Evolutionary conservation across 306 rosid genomes (phyloP).

Genomic region (Sechiopsis laciniata): DNA sequence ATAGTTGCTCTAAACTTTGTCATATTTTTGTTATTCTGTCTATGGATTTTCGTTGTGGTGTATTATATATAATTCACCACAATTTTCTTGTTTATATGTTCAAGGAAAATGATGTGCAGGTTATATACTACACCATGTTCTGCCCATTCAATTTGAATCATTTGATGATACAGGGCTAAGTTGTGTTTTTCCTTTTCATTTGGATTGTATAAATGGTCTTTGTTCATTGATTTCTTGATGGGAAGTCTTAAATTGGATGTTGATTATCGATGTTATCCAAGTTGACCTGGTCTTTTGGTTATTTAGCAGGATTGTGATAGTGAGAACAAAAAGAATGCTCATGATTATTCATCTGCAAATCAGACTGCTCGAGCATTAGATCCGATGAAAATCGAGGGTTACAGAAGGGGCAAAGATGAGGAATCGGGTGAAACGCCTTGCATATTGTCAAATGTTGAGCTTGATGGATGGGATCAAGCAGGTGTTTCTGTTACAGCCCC

Average conservation of each 20-base stretch:
- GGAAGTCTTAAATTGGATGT: neutral
- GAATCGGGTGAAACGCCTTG: slow-evolving; percentile 43
- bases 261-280: no score
- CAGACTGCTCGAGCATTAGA: slow-evolving; percentile 39
- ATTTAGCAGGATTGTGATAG: slow-evolving; percentile 52
- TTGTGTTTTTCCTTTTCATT: neutral
- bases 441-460: slow-evolving; percentile 43
- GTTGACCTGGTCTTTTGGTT: neutral
- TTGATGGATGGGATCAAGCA: slow-evolving; percentile 52
- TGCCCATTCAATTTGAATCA: neutral
- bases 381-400: slow-evolving; percentile 43
- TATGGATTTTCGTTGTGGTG: neutral
- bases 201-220: neutral
- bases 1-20: no score
- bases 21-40: neutral
- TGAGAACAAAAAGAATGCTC: slow-evolving; percentile 45
- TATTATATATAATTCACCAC: neutral
- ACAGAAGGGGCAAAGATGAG: slow-evolving; percentile 46
- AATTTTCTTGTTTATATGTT: neutral
- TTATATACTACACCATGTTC: neutral
- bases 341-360: slow-evolving; percentile 35
- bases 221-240: slow-evolving; percentile 5
- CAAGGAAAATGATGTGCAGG: neutral
- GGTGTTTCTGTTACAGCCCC: slow-evolving; percentile 35
- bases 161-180: neutral